Evolutionary conservation across 495 filamentous ascomycete genomes (phyloP).

Genomic region (Aspergillus campestris): DNA sequence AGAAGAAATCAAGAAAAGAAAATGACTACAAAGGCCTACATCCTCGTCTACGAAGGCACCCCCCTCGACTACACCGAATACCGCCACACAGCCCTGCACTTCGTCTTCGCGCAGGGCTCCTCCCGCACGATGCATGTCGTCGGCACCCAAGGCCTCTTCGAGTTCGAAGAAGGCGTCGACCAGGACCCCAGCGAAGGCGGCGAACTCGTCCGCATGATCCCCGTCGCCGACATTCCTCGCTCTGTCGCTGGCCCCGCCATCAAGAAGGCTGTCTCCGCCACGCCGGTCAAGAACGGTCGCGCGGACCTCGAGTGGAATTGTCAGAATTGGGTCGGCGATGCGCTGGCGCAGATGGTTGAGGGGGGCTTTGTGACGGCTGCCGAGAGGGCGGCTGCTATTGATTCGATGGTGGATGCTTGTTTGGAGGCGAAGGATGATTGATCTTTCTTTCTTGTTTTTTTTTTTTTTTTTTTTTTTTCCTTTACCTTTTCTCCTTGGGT

Average conservation of each 20-base stretch:
- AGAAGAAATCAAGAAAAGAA: not conserved
- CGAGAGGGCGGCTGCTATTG: slow-evolving; percentile 13
- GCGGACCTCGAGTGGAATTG: slow-evolving; percentile 25
- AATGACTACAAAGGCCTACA: slow-evolving; percentile 16
- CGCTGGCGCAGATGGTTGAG: slow-evolving; percentile 15
- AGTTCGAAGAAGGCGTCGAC: slow-evolving; percentile 23
- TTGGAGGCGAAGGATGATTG: slow-evolving; percentile 17
- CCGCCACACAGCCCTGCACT: slow-evolving; percentile 26
- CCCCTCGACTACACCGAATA: slow-evolving; percentile 25
- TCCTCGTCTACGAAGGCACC: slow-evolving; percentile 22
- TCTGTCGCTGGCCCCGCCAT: slow-evolving; percentile 14
- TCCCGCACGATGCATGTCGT: slow-evolving; percentile 17
- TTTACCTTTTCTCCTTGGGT: slow-evolving; percentile 10
- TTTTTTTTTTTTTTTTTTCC: slow-evolving; percentile 1
- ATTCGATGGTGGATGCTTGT: slow-evolving; percentile 22
- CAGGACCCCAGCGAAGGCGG: slow-evolving; percentile 39
- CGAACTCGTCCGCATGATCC: slow-evolving; percentile 40
- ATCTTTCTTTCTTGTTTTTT: slow-evolving; percentile 1
- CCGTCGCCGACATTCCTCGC: slow-evolving; percentile 12
- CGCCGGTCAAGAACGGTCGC: slow-evolving; percentile 17
- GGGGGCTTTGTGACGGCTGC: slow-evolving; percentile 13
- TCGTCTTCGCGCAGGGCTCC: slow-evolving; percentile 8
- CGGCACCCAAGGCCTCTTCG: slow-evolving; percentile 22
- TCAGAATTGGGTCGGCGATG: slow-evolving; percentile 29
- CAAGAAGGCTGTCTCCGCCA: slow-evolving; percentile 10